Base-by-base conservation (phyloP, 2,329 filamentous ascomycete genomes). In the Talaromyces sp. region DNA sequence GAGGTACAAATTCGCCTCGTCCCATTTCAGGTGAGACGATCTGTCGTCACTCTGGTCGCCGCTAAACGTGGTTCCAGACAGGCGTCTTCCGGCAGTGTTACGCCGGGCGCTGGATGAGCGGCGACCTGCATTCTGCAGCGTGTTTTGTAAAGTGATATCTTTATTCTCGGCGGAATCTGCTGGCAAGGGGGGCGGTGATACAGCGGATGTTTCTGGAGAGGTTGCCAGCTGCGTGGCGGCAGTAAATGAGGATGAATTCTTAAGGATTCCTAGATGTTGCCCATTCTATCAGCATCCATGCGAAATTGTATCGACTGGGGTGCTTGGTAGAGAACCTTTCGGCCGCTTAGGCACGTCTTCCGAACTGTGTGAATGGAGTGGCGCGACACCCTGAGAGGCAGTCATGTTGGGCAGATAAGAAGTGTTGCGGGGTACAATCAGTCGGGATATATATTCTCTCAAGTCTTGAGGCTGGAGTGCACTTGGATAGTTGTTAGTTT, bases 1-100 rank as follows among this genome's bases (percentile, higher is more conserved):
- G 58, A 99, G 84, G 78, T 97, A 99, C 33, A 99, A 84, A 73
- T 99, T 99, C 53, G 91, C 95, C 80, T 99, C 95, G 76, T 99
- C 95, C 95, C 95, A 99, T 80, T 97, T 96, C 68, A 99, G 83
- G 65, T 92, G 88, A 65, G 92, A 88, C 65, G 90, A 89, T 62
- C 85, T 88, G 61, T 81, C 82, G 55, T 86, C 83, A 57, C 86
- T 75, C 49, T 84, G 80, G 53, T 80, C 75, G 42, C 54, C 27
- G 49, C 39, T 54, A 13, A 47, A 57, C 36, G 80, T 78, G 63
- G 78, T 74, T 58, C 76, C 76, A 0, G 90, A 93, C 66, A 88
- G 88, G 57, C 91, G 88, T 60, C 92, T 89, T n/a, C 88, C 89
- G 4, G 72, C 65, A 9, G 85, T 83, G 32, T 83, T 84, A 65